Evolutionary conservation across 2,329 filamentous ascomycete species (phyloP).

Genomic region (Canariomyces notabilis): DNA sequence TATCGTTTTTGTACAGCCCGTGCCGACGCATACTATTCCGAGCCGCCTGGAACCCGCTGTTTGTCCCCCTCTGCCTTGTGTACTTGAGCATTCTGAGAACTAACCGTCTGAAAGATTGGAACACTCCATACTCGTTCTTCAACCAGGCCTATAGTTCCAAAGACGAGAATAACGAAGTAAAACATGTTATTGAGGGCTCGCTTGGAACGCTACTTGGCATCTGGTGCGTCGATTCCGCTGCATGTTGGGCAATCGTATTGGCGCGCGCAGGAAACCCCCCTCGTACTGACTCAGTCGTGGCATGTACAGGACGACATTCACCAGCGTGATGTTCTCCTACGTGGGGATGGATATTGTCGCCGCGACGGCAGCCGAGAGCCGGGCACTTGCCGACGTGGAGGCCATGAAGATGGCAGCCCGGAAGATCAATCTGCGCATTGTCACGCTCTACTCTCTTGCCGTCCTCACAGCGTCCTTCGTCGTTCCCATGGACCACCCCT

Average conservation of each 20-base stretch:
- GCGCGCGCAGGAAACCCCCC: neutral
- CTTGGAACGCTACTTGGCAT: conserved; percentile 35
- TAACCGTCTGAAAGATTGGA: conserved; percentile 13
- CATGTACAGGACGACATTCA: conserved; percentile 32
- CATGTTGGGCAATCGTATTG: neutral
- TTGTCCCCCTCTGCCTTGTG: neutral
- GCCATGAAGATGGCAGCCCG: conserved; percentile 38
- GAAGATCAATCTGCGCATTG: conserved; percentile 35
- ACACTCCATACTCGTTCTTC: conserved; percentile 36
- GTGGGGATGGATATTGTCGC: conserved; percentile 37
- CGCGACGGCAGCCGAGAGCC: conserved; percentile 35
- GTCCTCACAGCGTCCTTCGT: conserved; percentile 30
- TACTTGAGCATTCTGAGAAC: neutral
- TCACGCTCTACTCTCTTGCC: conserved; percentile 26
- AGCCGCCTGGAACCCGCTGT: conserved; percentile 34
- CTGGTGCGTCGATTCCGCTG: conserved; percentile 30
- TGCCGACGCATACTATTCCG: conserved; percentile 33
- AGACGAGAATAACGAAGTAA: conserved; percentile 27
- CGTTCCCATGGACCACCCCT: conserved; percentile 35
- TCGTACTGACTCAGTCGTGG: neutral
- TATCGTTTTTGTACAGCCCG: conserved; percentile 27
- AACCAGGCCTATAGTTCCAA: conserved; percentile 30
- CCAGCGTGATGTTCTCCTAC: conserved; percentile 35
- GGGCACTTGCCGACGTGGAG: conserved; percentile 32
- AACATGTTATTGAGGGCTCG: conserved; percentile 29